Conservation (phyloP, 148 eudicot genomes). For the Chenopodium suecicum region DNA sequence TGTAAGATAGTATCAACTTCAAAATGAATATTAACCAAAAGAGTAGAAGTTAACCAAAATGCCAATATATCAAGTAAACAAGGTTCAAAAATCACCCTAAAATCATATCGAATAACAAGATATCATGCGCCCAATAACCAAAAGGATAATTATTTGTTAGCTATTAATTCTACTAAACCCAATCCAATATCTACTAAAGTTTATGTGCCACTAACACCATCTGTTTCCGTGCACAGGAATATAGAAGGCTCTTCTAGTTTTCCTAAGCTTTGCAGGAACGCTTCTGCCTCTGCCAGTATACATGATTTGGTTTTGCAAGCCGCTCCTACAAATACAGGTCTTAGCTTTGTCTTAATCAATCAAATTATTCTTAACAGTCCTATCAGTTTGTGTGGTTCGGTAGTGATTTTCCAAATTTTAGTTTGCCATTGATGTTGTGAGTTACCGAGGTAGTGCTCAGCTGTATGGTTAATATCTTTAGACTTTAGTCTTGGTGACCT, state of each 20-base stretch:
- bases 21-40: no score
- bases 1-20: no score
- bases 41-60: no score
- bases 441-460: not conserved
- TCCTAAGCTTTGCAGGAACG: constrained; percentile 71
- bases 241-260: constrained; percentile 49
- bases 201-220: not conserved
- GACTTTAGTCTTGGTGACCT: not conserved
- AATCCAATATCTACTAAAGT: not conserved
- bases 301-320: constrained; percentile 49
- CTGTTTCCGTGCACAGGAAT: constrained; percentile 38
- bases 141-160: constrained; percentile 40
- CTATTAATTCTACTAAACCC: not conserved
- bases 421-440: not conserved
- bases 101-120: no score
- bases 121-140: no score
- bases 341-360: constrained; percentile 18
- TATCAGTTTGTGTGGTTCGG: constrained; percentile 5
- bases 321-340: constrained; percentile 63
- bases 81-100: no score
- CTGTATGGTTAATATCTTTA: not conserved
- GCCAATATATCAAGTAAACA: no score
- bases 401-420: not conserved
- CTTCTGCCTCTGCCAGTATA: constrained; percentile 68
- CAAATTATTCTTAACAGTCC: constrained; percentile 4